Percentiles rank a stretch among this genome's conserved stretches.
Evolutionary conservation across 1,284 basidiomycete species (phyloP).

Genomic region (Trametes pubescens): DNA sequence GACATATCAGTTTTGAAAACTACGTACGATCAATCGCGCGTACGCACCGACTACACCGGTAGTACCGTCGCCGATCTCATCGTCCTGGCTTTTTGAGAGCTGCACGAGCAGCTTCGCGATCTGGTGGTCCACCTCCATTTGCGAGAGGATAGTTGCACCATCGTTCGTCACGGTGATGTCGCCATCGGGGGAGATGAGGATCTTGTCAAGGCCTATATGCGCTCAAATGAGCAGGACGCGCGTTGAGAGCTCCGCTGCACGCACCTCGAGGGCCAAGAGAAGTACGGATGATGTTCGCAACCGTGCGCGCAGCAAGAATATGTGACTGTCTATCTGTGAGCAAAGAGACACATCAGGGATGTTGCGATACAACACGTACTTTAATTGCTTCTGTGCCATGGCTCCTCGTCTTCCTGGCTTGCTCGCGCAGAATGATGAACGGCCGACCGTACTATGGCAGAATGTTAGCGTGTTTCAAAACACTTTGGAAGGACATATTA

Average conservation of each 20-base stretch:
- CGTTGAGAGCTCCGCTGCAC: not conserved
- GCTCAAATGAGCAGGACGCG: slow-evolving; percentile 9
- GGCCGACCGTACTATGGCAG: slow-evolving; percentile 86
- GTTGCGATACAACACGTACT: slow-evolving; percentile 52
- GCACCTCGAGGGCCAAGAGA: slow-evolving; percentile 93
- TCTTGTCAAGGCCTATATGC: slow-evolving; percentile 92
- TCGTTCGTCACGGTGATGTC: slow-evolving; percentile 99
- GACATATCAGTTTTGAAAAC: not conserved
- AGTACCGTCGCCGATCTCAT: slow-evolving; percentile 99
- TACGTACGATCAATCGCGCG: not conserved
- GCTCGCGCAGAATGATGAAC: slow-evolving; percentile 97
- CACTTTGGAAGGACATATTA: not conserved
- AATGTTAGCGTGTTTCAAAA: slow-evolving; percentile 14
- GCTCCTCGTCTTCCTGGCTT: slow-evolving; percentile 92
- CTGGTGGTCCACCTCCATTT: slow-evolving; percentile 99
- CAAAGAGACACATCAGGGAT: not conserved
- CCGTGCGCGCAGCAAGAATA: slow-evolving; percentile 92
- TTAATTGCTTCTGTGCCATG: slow-evolving; percentile 98
- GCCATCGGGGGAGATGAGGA: slow-evolving; percentile 97
- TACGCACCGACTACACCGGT: slow-evolving; percentile 96
- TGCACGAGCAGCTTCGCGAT: slow-evolving; percentile 98
- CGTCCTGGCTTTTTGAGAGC: slow-evolving; percentile 97
- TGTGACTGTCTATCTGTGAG: slow-evolving; percentile 71
- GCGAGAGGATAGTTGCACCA: slow-evolving; percentile 94
- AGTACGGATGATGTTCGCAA: slow-evolving; percentile 95